These are phyloP conservation scores for Fusarium praegraminearum DNA, from an alignment of 2,329 filamentous ascomycete genomes.

Conservation along the genomic window DNA sequence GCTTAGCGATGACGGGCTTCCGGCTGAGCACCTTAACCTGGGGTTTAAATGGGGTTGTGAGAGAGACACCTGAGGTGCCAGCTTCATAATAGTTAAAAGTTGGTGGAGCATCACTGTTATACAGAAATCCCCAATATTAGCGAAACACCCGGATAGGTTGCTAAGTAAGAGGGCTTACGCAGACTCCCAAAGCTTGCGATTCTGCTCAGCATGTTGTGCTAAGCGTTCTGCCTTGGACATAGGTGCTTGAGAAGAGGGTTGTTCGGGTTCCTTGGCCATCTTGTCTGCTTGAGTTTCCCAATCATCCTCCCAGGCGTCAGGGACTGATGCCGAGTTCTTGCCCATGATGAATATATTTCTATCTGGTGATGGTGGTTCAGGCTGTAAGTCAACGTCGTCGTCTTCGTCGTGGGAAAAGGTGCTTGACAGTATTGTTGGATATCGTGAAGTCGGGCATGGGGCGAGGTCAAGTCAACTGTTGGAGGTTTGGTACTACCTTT, in stretches of 20 bases:
- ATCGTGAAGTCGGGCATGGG: slow-evolving; percentile 39
- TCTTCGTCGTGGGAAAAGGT: slow-evolving; percentile 35
- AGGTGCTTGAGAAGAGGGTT: slow-evolving; percentile 53
- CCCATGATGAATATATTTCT: slow-evolving; percentile 54
- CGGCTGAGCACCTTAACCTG: slow-evolving; percentile 87
- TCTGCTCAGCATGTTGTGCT: slow-evolving; percentile 84
- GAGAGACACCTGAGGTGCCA: slow-evolving; percentile 65
- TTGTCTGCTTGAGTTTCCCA: slow-evolving; percentile 85
- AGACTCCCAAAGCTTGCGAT: slow-evolving; percentile 88
- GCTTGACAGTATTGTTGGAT: slow-evolving; percentile 22
- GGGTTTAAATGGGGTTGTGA: slow-evolving; percentile 77
- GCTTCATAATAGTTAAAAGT: slow-evolving; percentile 81
- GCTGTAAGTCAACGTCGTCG: slow-evolving; percentile 28
- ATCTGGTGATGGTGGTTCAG: background rate
- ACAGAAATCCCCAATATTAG: slow-evolving; percentile 13
- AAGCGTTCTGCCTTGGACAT: slow-evolving; percentile 81
- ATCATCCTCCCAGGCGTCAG: slow-evolving; percentile 91
- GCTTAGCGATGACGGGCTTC: slow-evolving; percentile 75
- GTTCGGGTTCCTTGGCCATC: slow-evolving; percentile 52
- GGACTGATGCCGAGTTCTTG: slow-evolving; percentile 61
- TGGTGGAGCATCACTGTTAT: slow-evolving; percentile 75
- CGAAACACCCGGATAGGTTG: slow-evolving; percentile 5
- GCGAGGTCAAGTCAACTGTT: slow-evolving; percentile 20
- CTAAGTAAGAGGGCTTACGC: slow-evolving; percentile 68
- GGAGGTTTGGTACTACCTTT: background rate